Conservation (phyloP, 2,329 filamentous ascomycete genomes). For the Fusarium caatingaense region DNA sequence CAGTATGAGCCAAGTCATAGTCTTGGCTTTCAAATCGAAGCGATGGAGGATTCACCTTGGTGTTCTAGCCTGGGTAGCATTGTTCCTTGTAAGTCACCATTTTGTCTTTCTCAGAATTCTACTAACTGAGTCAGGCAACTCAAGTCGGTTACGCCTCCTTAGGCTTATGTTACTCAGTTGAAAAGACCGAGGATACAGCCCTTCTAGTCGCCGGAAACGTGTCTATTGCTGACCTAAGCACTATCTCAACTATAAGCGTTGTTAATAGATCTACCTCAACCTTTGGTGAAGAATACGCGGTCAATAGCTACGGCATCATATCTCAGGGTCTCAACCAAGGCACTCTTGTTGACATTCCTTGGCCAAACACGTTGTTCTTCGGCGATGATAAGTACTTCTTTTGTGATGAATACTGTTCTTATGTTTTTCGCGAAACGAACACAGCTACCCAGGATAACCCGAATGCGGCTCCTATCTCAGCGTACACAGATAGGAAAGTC, state of each 20-base stretch:
- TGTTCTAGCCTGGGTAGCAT: conserved; percentile 15
- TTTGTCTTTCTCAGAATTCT: neutral
- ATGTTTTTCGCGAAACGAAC: conserved; percentile 52
- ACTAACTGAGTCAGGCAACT: conserved; percentile 46
- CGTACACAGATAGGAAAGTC: conserved; percentile 12
- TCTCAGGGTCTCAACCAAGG: conserved; percentile 46
- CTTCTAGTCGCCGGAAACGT: conserved; percentile 50
- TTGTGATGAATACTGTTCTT: conserved; percentile 48
- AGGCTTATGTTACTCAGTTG: conserved; percentile 56
- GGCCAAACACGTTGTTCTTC: conserved; percentile 45
- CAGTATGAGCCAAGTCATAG: conserved; percentile 28
- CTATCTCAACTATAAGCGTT: conserved; percentile 49
- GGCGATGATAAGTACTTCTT: conserved; percentile 48
- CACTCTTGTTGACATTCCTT: conserved; percentile 32
- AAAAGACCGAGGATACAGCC: conserved; percentile 50
- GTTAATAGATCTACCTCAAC: conserved; percentile 31
- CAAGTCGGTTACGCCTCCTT: conserved; percentile 57
- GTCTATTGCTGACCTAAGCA: conserved; percentile 51
- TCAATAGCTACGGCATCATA: conserved; percentile 56
- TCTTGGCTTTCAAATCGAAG: conserved; percentile 24
- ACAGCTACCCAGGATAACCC: neutral
- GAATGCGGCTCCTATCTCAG: neutral
- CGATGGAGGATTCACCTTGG: conserved; percentile 26
- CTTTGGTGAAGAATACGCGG: conserved; percentile 50
- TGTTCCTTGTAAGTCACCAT: conserved; percentile 16